phyloP scores from a whole-genome alignment of 768 basidiomycete species.

The Galerina marginata region DNA sequence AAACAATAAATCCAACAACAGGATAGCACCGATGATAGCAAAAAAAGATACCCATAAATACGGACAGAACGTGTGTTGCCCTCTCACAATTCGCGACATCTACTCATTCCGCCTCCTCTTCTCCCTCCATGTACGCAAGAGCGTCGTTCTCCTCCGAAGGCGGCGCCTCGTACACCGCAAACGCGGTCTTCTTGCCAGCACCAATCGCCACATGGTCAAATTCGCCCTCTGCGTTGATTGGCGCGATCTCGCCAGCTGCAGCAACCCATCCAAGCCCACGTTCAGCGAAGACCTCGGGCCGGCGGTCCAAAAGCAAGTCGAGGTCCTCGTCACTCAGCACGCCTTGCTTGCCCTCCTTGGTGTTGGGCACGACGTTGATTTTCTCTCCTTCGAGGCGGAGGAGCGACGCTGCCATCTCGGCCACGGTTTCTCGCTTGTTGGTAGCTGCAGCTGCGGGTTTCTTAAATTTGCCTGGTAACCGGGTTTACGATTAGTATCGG shows the following conservation, averaged over 20 bases:
- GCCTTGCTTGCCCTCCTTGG: conserved; percentile 67
- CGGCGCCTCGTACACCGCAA: conserved; percentile 80
- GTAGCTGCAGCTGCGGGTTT: conserved; percentile 59
- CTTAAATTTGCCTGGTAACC: conserved; percentile 77
- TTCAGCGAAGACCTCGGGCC: conserved; percentile 72
- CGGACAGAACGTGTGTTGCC: too few relatives aligned
- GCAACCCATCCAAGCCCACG: conserved; percentile 80
- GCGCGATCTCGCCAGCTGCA: conserved; percentile 29
- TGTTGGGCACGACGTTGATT: conserved; percentile 83
- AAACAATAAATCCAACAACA: background rate
- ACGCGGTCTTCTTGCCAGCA: conserved; percentile 55
- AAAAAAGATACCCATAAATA: background rate
- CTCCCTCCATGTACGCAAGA: conserved; percentile 71
- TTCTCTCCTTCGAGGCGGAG: conserved; percentile 87
- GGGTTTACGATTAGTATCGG: background rate
- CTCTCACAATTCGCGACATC: too few relatives aligned
- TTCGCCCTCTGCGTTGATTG: conserved; percentile 13
- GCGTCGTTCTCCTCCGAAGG: conserved; percentile 66
- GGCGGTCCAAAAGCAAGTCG: conserved; percentile 79
- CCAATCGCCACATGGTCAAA: conserved; percentile 18
- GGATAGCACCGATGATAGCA: background rate
- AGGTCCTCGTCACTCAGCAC: conserved; percentile 87
- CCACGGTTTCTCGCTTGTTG: conserved; percentile 67
- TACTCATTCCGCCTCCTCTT: conserved; percentile 33
- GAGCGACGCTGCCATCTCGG: conserved; percentile 81